Evolutionary conservation across 108 stramenopile genomes (phyloP), one percentile per base, ranked within the genome.

Genomic region (Licmophora abbreviata): DNA sequence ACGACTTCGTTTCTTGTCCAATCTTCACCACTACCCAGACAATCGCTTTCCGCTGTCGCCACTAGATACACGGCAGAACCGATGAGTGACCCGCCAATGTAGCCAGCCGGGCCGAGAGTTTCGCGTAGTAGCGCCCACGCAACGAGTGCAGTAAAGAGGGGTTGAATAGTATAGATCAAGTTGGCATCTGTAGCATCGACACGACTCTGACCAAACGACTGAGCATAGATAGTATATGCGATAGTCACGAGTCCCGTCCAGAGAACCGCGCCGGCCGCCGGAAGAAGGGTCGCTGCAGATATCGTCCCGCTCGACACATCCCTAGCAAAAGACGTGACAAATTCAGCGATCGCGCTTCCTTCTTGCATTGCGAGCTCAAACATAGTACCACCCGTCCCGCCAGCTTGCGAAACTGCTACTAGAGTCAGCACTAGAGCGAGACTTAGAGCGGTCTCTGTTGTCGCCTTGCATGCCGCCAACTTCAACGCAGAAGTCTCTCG

Each of bases 191-290:
- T 56, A 5, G 92, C 74, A 43, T 56, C 51, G 20, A 93, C 78
- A 10, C 68, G 54, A 1, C 75, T 34, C 59, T 93, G 92, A 7
- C 87, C 92, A 52, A 63, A 93, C 35, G 73, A 65, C 54, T 93
- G 92, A 20, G 92, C 92, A 44, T 78, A 84, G 28, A 93, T 93
- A 9, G 73, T 74, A 56, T 87, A 92, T 3, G 80, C 92, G 25
- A 75, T 75, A 0, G 87, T 89, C 1, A 88, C 66, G 53, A 53
- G 59, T 0, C 92, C 92, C 15, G 76, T 85, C 92, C 92, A 93
- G 10, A 82, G 54, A 11, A 64, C 68, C 8, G 85, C 82, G 6
- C 44, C 67, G 43, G 71, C 42, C 4, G 74, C 70, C 24, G 64
- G 44, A n/a, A 54, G 37, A 0, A 68, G 22, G 20, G 55, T 42